A percentile compares a stretch with the other conserved stretches of the same genome.
These are phyloP conservation scores for Lolium multiflorum DNA, from an alignment of 176 grass and related monocot species.

Conservation along the genomic window DNA sequence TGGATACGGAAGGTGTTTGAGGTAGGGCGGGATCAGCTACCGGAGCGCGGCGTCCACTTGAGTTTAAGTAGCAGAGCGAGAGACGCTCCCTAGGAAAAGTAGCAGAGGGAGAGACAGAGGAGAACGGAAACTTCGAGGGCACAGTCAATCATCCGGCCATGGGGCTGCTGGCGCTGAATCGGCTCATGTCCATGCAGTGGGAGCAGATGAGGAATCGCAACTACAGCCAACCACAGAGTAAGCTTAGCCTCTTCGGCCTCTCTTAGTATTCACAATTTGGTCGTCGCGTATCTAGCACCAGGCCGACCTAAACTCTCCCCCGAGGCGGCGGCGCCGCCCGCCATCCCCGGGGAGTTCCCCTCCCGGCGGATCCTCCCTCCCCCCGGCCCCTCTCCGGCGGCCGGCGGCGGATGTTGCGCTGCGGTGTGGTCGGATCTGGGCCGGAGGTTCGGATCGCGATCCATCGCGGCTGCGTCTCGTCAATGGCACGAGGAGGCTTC, in stretches of 20 bases:
- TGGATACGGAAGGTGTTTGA: background rate
- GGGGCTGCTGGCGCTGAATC: slow-evolving; percentile 1
- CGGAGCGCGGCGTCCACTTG: background rate
- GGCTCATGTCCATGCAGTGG: background rate
- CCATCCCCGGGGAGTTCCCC: no score
- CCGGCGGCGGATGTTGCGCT: no score
- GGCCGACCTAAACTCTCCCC: no score
- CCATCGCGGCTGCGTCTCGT: no score
- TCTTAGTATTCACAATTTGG: background rate
- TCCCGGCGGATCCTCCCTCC: no score
- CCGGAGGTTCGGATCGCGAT: no score
- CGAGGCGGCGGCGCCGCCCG: no score
- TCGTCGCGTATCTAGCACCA: no score
- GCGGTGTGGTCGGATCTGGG: no score
- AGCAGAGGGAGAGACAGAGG: background rate
- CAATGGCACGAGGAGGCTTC: no score
- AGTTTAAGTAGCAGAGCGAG: background rate
- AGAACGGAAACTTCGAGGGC: background rate
- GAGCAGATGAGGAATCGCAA: background rate
- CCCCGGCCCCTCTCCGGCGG: no score
- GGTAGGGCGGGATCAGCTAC: background rate
- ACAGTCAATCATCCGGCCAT: background rate
- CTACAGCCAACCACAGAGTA: background rate
- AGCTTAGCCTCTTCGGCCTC: background rate
- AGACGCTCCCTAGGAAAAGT: background rate